Conservation (phyloP, 2,329 filamentous ascomycete genomes). For the Fragosphaeria purpurea region DNA sequence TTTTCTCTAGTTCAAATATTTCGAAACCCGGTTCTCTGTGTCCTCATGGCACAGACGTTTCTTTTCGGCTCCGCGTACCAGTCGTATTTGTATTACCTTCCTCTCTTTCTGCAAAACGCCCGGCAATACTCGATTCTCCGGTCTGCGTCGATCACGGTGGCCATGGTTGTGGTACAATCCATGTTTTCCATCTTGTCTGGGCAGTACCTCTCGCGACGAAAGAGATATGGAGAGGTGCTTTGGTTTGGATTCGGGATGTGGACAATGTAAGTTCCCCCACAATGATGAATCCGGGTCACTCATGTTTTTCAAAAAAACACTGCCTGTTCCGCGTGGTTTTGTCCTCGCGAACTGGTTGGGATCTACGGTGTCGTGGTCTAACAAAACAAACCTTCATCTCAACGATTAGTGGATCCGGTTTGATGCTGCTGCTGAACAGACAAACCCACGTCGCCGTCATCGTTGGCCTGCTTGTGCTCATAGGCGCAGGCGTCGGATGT, state of each 20-base stretch:
- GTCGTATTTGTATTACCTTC: neutral
- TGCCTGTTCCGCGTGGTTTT: too few species aligned
- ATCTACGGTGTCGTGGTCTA: too few species aligned
- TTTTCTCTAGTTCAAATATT: neutral
- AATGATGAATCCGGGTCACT: too few species aligned
- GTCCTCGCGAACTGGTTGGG: too few species aligned
- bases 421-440: constrained; percentile 1
- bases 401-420: neutral
- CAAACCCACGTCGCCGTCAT: constrained; percentile 18
- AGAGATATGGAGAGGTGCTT: constrained; percentile 20
- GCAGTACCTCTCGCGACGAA: constrained; percentile 19
- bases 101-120: neutral
- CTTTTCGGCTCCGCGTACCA: neutral
- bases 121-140: constrained; percentile 14
- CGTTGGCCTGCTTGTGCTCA: constrained; percentile 20
- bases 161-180: constrained; percentile 20
- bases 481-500: constrained; percentile 24
- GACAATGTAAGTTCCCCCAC: constrained; percentile 11
- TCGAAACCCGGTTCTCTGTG: neutral
- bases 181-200: constrained; percentile 20
- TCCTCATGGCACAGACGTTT: neutral
- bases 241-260: constrained; percentile 24
- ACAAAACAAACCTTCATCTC: too few species aligned
- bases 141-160: constrained; percentile 20
- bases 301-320: too few species aligned